Evolutionary conservation across 2,329 filamentous ascomycete genomes (phyloP).

Genomic region (Clarireedia monteithiana): DNA sequence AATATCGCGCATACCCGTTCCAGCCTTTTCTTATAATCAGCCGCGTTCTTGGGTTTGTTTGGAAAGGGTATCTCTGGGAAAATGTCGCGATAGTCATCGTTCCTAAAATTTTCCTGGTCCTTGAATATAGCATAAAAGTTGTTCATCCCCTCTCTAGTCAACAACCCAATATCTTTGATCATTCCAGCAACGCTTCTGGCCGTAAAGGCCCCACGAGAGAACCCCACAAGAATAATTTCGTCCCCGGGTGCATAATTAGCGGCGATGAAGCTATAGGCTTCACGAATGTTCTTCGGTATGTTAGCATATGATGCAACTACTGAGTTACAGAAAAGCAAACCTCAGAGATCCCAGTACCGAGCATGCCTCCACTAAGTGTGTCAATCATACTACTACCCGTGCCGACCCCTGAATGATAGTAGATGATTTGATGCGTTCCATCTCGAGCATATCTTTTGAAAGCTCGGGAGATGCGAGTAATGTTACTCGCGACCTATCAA

Average conservation of each 20-base stretch:
- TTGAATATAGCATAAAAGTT: conserved; percentile 37
- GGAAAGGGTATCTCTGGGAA: conserved; percentile 26
- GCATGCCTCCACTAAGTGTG: conserved; percentile 44
- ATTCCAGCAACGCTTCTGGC: conserved; percentile 32
- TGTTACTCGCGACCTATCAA: conserved; percentile 50
- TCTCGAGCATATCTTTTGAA: conserved; percentile 44
- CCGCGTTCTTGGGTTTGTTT: conserved; percentile 20
- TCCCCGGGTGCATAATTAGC: conserved; percentile 33
- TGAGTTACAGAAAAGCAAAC: conserved; percentile 10
- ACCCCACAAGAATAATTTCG: conserved; percentile 34
- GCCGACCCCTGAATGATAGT: conserved; percentile 54
- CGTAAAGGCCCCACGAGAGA: conserved; percentile 37
- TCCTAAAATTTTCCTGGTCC: conserved; percentile 28
- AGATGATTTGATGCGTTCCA: conserved; percentile 47
- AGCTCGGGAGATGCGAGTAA: conserved; percentile 51
- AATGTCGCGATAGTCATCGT: conserved; percentile 29
- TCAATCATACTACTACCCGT: conserved; percentile 44
- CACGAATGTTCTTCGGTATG: conserved; percentile 35
- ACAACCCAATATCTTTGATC: conserved; percentile 28
- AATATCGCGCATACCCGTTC: conserved; percentile 24
- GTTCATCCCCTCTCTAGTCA: conserved; percentile 36
- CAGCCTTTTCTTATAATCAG: conserved; percentile 32
- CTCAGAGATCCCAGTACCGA: conserved; percentile 42
- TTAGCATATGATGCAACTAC: conserved; percentile 29
- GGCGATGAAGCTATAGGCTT: conserved; percentile 41